Percentiles rank a stretch among this genome's conserved stretches.
Evolutionary conservation across 108 stramenopile genomes (phyloP).

Genomic region (Tribonema minus): DNA sequence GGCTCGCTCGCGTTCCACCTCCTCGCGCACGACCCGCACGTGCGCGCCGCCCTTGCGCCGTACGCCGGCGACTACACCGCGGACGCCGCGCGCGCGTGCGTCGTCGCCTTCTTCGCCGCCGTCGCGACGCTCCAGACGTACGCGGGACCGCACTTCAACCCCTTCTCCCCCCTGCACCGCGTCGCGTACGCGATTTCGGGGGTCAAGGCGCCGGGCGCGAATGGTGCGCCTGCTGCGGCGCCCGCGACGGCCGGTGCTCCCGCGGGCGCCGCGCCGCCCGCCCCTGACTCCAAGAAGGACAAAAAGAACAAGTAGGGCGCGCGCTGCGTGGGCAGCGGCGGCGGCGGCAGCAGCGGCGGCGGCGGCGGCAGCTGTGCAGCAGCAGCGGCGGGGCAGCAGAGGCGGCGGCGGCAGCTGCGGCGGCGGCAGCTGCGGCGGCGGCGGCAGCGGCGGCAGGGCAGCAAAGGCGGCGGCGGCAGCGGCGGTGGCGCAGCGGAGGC

Average conservation of each 20-base stretch:
- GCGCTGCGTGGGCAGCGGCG: no score
- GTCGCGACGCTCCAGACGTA: conserved; percentile 8
- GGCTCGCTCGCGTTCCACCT: conserved; percentile 43
- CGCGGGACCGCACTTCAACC: conserved; percentile 39
- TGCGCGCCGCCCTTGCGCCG: neutral
- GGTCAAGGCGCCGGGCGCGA: neutral
- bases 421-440: no score
- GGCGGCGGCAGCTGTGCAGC: no score
- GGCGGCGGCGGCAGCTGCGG: no score
- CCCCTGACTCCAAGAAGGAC: conserved; percentile 11
- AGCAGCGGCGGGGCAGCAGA: no score
- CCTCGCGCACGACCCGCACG: conserved; percentile 41
- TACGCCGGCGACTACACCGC: conserved; percentile 1
- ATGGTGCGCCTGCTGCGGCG: no score
- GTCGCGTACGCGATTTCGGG: conserved; percentile 15
- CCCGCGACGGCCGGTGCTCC: neutral
- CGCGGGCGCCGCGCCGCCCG: neutral
- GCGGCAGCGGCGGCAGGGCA: no score
- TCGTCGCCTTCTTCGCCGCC: conserved; percentile 25
- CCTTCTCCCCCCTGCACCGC: conserved; percentile 39
- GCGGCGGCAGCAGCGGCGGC: no score
- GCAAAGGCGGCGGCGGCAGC: no score
- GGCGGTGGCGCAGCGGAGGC: no score
- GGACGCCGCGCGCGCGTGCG: neutral
- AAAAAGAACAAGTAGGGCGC: no score